Evolutionary conservation across 1,284 basidiomycete genomes (phyloP), one percentile per base, ranked within the genome.

Genomic region (Trichosporon coremiiforme): DNA sequence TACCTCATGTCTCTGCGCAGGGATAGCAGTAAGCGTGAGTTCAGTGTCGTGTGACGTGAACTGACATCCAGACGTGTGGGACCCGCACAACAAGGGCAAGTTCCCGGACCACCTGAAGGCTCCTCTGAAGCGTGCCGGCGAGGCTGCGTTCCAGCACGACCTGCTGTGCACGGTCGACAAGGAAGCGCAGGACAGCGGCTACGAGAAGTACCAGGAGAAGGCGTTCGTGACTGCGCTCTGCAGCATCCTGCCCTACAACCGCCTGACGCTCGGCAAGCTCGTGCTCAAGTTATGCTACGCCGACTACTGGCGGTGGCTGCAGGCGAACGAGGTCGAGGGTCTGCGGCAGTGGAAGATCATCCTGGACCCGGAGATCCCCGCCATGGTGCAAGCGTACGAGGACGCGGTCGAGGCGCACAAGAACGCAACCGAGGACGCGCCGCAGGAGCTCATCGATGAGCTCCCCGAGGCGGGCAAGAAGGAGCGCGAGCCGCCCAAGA

Each of bases 41-140:
- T 20, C 25, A 25, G 25, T 25, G 3, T 31, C 15, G 31, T 8
- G 7, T 33, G 9, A 6, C 33, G 33, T 8, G 33, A 13, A 35
- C 67, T 53, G 55, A 66, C 38, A 22, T 17, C 10, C 65, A 79
- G 78, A 79, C 63, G 20, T 65, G 2, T 81, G 79, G 80, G 70
- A 75, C 38, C 53, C 66, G 5, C 62, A 62, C n/a, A 84, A 86
- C 70, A 94, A 92, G 85, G 90, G 90, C 78, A 96, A 94, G 82
- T 98, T 98, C 85, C 95, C 95, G 6, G 90, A 90, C 0, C 78
- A 84, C 4, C 85, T 98, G 76, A 94, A 93, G 76, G 90, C 91
- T 0, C 78, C 89, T 4, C 87, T 98, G 6, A 85, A 87, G 36
- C 83, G 89, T 36, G 88, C 93, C 41, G 92, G 94, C 1, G 83